Conservation (phyloP, 768 basidiomycete species). For the Pleurotus tuber-regium region DNA sequence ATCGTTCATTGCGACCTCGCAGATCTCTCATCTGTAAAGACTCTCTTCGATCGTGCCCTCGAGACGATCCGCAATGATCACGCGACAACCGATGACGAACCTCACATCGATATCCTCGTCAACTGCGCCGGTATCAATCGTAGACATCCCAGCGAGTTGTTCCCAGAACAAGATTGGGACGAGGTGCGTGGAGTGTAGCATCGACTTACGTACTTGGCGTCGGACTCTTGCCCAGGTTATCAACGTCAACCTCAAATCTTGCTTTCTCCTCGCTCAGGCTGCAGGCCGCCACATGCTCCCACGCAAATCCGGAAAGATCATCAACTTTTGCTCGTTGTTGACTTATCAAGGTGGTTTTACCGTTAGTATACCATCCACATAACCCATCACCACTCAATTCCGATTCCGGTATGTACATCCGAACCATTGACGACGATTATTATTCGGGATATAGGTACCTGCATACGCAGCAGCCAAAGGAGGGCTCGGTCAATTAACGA, state of each 20-base stretch:
- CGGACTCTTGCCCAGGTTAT: constrained; percentile 52
- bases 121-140: constrained; percentile 71
- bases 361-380: constrained; percentile 47
- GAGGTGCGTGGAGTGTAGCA: constrained; percentile 38
- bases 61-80: too few relatives aligned
- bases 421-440: too few relatives aligned
- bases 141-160: constrained; percentile 56
- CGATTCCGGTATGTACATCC: too few relatives aligned
- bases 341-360: constrained; percentile 62
- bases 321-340: constrained; percentile 67
- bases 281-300: constrained; percentile 90
- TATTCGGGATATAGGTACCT: constrained; percentile 49
- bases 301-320: constrained; percentile 62
- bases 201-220: background rate
- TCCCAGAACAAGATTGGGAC: constrained; percentile 67
- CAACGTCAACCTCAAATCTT: constrained; percentile 84
- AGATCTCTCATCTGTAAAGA: constrained; percentile 38
- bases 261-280: constrained; percentile 81
- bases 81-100: too few relatives aligned
- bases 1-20: constrained; percentile 41
- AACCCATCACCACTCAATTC: background rate
- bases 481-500: constrained; percentile 80
- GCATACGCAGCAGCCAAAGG: constrained; percentile 94
- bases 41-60: constrained; percentile 38
- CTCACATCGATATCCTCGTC: constrained; percentile 56